Conservation (phyloP, 169 alveolate genomes). For the Eimeria acervulina region DNA sequence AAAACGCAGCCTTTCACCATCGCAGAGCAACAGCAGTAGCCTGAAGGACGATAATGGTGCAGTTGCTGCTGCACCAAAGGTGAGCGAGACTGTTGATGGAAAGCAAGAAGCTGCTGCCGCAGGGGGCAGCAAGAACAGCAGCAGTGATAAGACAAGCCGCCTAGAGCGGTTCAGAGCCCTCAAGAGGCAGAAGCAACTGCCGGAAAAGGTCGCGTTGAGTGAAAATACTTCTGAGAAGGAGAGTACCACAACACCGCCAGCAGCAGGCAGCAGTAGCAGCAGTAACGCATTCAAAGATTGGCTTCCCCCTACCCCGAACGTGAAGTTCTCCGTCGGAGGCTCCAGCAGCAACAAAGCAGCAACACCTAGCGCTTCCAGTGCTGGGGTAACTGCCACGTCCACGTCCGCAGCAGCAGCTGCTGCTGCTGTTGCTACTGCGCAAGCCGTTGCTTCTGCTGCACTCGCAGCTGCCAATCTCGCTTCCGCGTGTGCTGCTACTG, state of each 20-base stretch:
- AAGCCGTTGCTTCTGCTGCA: constrained; percentile 61
- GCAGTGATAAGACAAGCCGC: constrained; percentile 78
- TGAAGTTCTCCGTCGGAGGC: constrained; percentile 23
- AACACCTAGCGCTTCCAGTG: neutral
- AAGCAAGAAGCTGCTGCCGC: constrained; percentile 48
- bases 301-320: constrained; percentile 61
- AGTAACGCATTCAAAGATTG: constrained; percentile 32
- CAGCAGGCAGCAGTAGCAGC: constrained; percentile 36
- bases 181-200: constrained; percentile 57
- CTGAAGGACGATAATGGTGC: neutral
- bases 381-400: neutral
- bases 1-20: constrained; percentile 25
- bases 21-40: constrained; percentile 66
- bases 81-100: neutral
- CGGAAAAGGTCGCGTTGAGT: constrained; percentile 14
- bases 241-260: neutral
- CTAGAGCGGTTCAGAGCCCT: constrained; percentile 80
- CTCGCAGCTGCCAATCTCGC: constrained; percentile 35
- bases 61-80: neutral
- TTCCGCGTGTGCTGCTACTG: constrained; percentile 40
- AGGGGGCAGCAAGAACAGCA: constrained; percentile 39
- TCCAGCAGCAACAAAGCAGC: constrained; percentile 32
- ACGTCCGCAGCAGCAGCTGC: constrained; percentile 78
- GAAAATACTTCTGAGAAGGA: neutral
- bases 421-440: constrained; percentile 77